These are phyloP conservation scores for Solanum piurae DNA, from an alignment of 257 asterid species.

Conservation along the genomic window DNA sequence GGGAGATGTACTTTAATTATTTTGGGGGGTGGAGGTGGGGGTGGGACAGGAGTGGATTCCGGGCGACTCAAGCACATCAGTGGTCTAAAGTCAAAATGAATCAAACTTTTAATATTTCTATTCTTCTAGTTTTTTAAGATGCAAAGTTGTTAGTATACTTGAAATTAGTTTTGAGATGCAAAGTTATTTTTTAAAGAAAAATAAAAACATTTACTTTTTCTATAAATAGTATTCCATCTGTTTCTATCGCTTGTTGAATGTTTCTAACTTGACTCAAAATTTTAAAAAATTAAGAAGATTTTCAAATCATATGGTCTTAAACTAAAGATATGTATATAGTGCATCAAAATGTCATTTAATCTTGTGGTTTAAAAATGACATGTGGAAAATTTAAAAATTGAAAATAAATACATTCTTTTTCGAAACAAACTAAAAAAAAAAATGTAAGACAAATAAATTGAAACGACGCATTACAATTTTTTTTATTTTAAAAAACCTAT, in stretches of 20 bases:
- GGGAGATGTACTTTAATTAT: neutral
- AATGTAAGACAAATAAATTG: neutral
- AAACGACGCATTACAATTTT: neutral
- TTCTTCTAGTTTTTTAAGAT: neutral
- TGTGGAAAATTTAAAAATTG: neutral
- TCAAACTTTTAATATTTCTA: neutral
- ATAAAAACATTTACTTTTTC: neutral
- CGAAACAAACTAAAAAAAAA: neutral
- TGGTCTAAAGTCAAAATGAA: neutral
- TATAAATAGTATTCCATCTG: neutral
- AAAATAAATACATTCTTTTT: neutral
- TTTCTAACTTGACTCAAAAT: neutral
- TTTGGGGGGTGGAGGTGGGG: neutral
- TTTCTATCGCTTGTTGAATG: neutral
- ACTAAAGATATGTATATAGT: neutral
- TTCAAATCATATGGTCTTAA: neutral
- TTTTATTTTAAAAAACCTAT: neutral
- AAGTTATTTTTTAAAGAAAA: fast-evolving
- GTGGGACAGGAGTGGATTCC: neutral
- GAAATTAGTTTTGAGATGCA: neutral
- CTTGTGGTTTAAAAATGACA: neutral
- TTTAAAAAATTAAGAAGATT: no score
- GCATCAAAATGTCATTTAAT: neutral
- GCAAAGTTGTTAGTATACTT: neutral
- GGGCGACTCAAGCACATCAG: neutral